Conservation (phyloP, 805 yeast species). For the Teunomyces funiuensis region DNA sequence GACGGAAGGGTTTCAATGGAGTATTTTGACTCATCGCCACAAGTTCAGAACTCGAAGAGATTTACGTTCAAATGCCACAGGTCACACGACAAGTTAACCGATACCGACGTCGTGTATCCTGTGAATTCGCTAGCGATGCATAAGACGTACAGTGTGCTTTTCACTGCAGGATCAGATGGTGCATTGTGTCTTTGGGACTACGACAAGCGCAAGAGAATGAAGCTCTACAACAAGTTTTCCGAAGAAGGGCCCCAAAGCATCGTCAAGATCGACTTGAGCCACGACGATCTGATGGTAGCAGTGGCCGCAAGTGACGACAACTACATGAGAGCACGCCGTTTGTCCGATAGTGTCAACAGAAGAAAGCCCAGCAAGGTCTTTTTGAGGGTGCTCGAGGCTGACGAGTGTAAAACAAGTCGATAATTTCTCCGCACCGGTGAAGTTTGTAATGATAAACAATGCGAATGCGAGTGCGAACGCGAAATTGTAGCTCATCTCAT, state of each 20-base stretch:
- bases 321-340: conserved; percentile 28
- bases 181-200: conserved; percentile 52
- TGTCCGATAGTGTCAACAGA: conserved; percentile 12
- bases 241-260: conserved; percentile 21
- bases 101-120: conserved; percentile 52
- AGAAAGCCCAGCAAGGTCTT: conserved; percentile 11
- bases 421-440: no score
- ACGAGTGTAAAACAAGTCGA: conserved; percentile 3
- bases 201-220: conserved; percentile 42
- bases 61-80: conserved; percentile 87
- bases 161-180: conserved; percentile 55
- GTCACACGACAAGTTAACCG: conserved; percentile 31
- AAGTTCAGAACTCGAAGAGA: conserved; percentile 40
- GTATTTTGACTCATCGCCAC: conserved; percentile 52
- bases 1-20: conserved; percentile 83
- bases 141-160: conserved; percentile 36
- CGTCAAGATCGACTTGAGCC: conserved; percentile 20
- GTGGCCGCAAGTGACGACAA: conserved; percentile 46
- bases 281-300: conserved; percentile 24
- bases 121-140: conserved; percentile 50
- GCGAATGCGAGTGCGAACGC: neutral
- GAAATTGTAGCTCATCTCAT: conserved; percentile 4
- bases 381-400: conserved; percentile 6
- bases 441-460: neutral
- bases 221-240: conserved; percentile 35